Evolutionary conservation across 371 early-diverging fungal genomes (phyloP).

Genomic region (Haplosporangium sp.): DNA sequence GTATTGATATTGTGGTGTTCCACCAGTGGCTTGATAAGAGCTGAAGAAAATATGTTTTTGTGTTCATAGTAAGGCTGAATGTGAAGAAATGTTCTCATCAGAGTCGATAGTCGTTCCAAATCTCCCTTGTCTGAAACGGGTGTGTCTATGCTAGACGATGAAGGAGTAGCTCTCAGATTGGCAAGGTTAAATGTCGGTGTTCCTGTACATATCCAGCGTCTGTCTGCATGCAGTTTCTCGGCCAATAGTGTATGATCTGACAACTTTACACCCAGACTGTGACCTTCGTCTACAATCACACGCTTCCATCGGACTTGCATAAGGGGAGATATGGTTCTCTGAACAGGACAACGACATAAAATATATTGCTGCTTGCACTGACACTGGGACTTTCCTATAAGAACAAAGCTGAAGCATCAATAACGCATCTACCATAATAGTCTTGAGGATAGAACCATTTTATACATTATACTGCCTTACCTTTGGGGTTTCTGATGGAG

Average conservation of each 20-base stretch:
- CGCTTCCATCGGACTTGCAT: slow-evolving; percentile 79
- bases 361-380: slow-evolving; percentile 12
- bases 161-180: slow-evolving; percentile 48
- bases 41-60: slow-evolving; percentile 40
- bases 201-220: slow-evolving; percentile 84
- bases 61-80: slow-evolving; percentile 62
- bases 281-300: slow-evolving; percentile 83
- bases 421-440: neutral
- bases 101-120: slow-evolving; percentile 60
- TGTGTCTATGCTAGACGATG: neutral
- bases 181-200: slow-evolving; percentile 73
- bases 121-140: slow-evolving; percentile 38
- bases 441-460: neutral
- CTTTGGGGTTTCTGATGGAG: slow-evolving; percentile 24
- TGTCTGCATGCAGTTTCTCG: slow-evolving; percentile 67
- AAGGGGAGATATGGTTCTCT: slow-evolving; percentile 66
- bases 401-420: neutral
- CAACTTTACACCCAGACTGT: slow-evolving; percentile 62
- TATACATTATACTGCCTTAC: neutral
- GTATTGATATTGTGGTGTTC: slow-evolving; percentile 27
- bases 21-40: slow-evolving; percentile 9
- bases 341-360: slow-evolving; percentile 20
- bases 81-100: slow-evolving; percentile 62
- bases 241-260: slow-evolving; percentile 63
- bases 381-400: slow-evolving; percentile 11